Evolutionary conservation across 345 rosid genomes (phyloP), one percentile per base, ranked within the genome.

Genomic region (Salix brachista): DNA sequence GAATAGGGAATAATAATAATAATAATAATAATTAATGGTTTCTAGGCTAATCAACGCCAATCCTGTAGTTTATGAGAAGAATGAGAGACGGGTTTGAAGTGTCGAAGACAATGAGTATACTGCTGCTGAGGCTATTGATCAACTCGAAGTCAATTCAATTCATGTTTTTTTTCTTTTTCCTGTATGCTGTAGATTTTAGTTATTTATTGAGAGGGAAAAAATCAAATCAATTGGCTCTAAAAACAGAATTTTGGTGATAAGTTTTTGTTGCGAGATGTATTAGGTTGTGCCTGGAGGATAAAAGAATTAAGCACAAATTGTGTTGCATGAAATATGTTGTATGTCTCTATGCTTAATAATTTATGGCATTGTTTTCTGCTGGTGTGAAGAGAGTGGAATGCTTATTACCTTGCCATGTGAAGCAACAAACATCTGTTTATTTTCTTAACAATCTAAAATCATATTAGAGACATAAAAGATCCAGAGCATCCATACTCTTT

Each of bases 401-500:
- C 13, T 8, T 28, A 44, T 2, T 70, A 37, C n/a, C 58, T 42
- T 13, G 4, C 19, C 21, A 34, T 23, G 44, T 32, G 39, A 50
- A 17, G 28, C 42, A 26, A 28, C 32, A 39, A 39, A 39, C 42
- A 39, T 8, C 42, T 66, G 32, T 41, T 48, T 2, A 36, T 69
- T 77, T 81, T 71, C 90, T 91, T 89, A 74, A 87, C 79, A 41
- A 71, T 89, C 73, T 75, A 83, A 91, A 67, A 91, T 86, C 95
- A 90, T 89, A 85, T 96, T 72, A 91, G 98, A 86, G 95, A 92
- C 83, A 94, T 96, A 71, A 96, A 92, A 82, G 98, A 94, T 82
- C 98, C 98, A 60, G 98, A 96, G 83, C 97, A 89, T 81, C 99
- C 99, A 52, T 88, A 90, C 76, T 89, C 99, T 64, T 82, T 94